Conservation (phyloP, 257 asterid genomes). For the Pogostemon cablin region DNA sequence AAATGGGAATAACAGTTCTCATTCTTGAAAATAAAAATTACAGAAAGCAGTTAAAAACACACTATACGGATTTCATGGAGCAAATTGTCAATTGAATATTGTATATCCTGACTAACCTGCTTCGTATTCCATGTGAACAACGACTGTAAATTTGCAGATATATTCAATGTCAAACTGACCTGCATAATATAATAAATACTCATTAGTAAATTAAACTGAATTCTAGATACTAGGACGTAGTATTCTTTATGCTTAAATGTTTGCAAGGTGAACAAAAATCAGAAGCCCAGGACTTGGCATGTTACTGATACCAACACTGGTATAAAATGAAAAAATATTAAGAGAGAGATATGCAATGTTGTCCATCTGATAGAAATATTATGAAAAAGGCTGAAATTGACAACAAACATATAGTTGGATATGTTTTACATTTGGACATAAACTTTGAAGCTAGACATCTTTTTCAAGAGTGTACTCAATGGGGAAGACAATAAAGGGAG, state of each 20-base stretch:
- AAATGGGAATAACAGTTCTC: not conserved
- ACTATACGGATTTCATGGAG: not conserved
- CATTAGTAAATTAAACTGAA: conserved; percentile 10
- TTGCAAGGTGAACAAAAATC: not conserved
- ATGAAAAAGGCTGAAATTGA: not conserved
- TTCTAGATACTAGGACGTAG: not conserved
- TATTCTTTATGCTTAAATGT: conserved; percentile 5
- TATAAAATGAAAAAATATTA: not conserved
- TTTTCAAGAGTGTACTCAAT: not conserved
- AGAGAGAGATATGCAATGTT: too few species aligned
- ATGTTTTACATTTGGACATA: not conserved
- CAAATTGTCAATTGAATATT: conserved; percentile 5
- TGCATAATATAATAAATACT: conserved; percentile 33
- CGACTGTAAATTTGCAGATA: conserved; percentile 55
- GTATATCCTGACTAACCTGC: conserved; percentile 45
- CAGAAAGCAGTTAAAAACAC: not conserved
- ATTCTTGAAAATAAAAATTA: not conserved
- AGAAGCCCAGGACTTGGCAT: conserved; percentile 12
- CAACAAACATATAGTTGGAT: not conserved
- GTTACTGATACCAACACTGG: not conserved
- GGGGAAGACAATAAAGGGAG: not conserved
- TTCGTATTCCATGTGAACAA: conserved; percentile 75
- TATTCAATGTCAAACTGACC: conserved; percentile 67
- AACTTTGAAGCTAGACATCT: not conserved
- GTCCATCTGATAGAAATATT: not conserved